These are phyloP conservation scores for Calonectria hawksworthii DNA, from an alignment of 2,329 filamentous ascomycete genomes.

Conservation along the genomic window DNA sequence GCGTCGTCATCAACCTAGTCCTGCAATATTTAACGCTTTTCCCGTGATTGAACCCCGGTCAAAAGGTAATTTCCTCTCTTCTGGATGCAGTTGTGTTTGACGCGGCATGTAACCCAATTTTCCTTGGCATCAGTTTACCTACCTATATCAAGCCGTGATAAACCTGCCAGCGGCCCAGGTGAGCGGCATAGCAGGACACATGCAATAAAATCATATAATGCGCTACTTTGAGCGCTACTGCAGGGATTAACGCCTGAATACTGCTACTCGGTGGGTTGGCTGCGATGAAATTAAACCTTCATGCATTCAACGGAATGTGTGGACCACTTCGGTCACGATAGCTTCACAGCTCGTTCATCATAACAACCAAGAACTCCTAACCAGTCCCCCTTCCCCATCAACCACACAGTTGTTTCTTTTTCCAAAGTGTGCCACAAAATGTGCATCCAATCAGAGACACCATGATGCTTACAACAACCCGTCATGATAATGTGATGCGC, in stretches of 20 bases:
- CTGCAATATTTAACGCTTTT: background rate
- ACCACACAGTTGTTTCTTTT: background rate
- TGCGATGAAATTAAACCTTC: background rate
- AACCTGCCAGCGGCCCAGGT: background rate
- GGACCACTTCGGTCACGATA: background rate
- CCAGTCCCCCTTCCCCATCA: background rate
- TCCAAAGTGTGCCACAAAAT: background rate
- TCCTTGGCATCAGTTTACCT: background rate
- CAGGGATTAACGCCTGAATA: background rate
- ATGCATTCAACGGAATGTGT: background rate
- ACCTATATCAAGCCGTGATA: background rate
- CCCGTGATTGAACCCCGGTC: background rate
- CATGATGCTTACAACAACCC: slow-evolving; percentile 6
- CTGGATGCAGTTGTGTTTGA: background rate
- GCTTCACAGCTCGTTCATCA: background rate
- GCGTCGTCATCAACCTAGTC: slow-evolving; percentile 26
- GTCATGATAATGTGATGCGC: background rate
- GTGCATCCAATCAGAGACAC: slow-evolving; percentile 4
- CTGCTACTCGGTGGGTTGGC: background rate
- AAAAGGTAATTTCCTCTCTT: background rate
- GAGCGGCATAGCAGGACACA: no score
- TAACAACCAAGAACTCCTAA: background rate
- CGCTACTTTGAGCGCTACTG: background rate
- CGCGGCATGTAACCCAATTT: slow-evolving; percentile 6
- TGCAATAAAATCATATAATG: background rate